Percentiles rank a stretch among this genome's conserved stretches.
Evolutionary conservation across 495 filamentous ascomycete genomes (phyloP).

Genomic region (Penicillium flavigenum): DNA sequence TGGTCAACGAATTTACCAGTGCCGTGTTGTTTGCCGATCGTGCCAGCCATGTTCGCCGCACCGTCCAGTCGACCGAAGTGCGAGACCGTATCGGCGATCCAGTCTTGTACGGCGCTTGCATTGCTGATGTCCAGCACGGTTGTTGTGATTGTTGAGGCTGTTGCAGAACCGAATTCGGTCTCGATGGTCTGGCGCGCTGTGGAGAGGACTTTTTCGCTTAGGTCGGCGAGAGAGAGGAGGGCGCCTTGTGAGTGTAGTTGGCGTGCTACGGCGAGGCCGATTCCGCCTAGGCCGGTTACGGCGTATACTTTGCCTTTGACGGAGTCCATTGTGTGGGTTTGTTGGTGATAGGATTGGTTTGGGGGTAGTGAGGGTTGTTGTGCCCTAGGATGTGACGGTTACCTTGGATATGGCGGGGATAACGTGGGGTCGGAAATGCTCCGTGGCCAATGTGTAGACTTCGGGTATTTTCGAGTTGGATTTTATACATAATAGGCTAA

Average conservation of each 20-base stretch:
- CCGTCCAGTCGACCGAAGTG: slow-evolving; percentile 53
- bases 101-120: slow-evolving; percentile 41
- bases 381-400: neutral
- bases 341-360: neutral
- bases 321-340: slow-evolving; percentile 21
- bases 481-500: slow-evolving; percentile 5
- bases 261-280: slow-evolving; percentile 56
- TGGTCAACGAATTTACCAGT: slow-evolving; percentile 37
- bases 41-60: slow-evolving; percentile 59
- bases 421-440: slow-evolving; percentile 14
- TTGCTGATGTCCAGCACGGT: slow-evolving; percentile 45
- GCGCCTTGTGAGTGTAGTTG: slow-evolving; percentile 50
- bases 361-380: neutral
- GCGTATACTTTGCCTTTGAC: slow-evolving; percentile 50
- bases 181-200: slow-evolving; percentile 19
- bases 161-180: neutral
- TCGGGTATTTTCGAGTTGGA: slow-evolving; percentile 1
- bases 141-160: slow-evolving; percentile 21
- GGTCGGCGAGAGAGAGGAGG: slow-evolving; percentile 52
- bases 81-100: slow-evolving; percentile 45
- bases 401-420: neutral
- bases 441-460: slow-evolving; percentile 5
- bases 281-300: slow-evolving; percentile 56
- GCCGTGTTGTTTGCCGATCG: slow-evolving; percentile 40
- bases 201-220: slow-evolving; percentile 40